phyloP scores from a whole-genome alignment of 2,329 filamentous ascomycete species.

The Calonectria ilicicola region DNA sequence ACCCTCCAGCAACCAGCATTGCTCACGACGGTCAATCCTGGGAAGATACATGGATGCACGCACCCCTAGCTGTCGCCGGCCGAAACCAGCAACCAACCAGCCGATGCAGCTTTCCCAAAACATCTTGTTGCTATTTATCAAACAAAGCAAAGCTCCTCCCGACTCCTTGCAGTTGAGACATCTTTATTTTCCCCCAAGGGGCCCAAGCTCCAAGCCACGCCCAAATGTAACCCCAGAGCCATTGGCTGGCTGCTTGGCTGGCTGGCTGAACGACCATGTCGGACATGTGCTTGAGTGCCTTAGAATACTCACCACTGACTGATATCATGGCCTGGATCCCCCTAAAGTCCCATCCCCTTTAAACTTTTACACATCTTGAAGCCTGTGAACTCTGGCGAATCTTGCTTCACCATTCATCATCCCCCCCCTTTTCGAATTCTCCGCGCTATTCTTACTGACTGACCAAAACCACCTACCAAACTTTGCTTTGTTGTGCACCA shows the following conservation, averaged over 20 bases:
- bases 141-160: slow-evolving; percentile 9
- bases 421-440: background rate
- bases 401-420: background rate
- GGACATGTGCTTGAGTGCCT: background rate
- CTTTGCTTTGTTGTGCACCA: background rate
- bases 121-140: background rate
- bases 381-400: slow-evolving; percentile 1
- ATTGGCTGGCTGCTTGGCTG: background rate
- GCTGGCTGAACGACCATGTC: too few species aligned
- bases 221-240: slow-evolving; percentile 4
- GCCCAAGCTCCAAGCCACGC: slow-evolving; percentile 25
- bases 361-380: background rate
- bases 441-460: background rate
- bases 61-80: slow-evolving; percentile 6
- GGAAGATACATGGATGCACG: background rate
- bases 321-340: background rate
- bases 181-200: slow-evolving; percentile 1
- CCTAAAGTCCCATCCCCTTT: background rate
- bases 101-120: background rate
- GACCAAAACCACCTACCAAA: background rate
- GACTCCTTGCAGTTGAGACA: slow-evolving; percentile 18
- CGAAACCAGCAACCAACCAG: slow-evolving; percentile 11
- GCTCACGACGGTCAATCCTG: background rate
- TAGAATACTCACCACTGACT: background rate
- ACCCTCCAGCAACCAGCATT: slow-evolving; percentile 3